Conservation (phyloP, 139 green algal genomes). For the Limnomonas spitsbergensis region DNA sequence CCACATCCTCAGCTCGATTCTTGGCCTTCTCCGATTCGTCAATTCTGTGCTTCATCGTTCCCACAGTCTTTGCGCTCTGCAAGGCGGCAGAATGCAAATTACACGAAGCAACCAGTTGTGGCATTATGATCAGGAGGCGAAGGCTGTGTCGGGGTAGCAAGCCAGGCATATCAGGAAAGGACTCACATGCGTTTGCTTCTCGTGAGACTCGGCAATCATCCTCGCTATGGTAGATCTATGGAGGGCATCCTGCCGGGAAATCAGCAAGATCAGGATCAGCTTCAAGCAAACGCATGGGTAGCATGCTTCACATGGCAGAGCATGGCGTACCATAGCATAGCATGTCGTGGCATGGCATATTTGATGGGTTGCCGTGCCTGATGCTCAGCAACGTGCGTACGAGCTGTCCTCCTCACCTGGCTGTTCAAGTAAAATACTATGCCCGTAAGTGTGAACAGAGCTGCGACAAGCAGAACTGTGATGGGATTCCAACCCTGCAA, state of each 20-base stretch:
- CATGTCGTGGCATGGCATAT: not conserved
- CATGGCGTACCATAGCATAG: not conserved
- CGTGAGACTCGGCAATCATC: not conserved
- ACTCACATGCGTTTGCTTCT: not conserved
- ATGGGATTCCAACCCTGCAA: constrained; percentile 9
- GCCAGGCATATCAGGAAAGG: not conserved
- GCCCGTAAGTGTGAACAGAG: not conserved
- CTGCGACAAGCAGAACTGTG: not conserved
- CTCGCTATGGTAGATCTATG: no score
- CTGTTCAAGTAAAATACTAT: constrained; percentile 1
- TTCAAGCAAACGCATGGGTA: not conserved
- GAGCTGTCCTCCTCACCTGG: constrained; percentile 1
- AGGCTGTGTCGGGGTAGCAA: not conserved
- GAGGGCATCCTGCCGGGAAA: not conserved
- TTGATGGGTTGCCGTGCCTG: not conserved
- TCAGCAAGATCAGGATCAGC: not conserved
- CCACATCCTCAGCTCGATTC: not conserved
- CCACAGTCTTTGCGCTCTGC: no score
- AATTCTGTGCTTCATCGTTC: no score
- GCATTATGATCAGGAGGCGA: no score
- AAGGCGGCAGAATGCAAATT: not conserved
- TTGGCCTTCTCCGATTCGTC: no score
- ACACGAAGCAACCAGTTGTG: no score
- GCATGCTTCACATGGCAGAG: no score
- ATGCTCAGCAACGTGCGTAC: not conserved